A percentile compares a stretch with the other conserved stretches of the same genome.
Conservation (phyloP, 768 basidiomycete species). For the Strobilomyces echinocephalus region DNA sequence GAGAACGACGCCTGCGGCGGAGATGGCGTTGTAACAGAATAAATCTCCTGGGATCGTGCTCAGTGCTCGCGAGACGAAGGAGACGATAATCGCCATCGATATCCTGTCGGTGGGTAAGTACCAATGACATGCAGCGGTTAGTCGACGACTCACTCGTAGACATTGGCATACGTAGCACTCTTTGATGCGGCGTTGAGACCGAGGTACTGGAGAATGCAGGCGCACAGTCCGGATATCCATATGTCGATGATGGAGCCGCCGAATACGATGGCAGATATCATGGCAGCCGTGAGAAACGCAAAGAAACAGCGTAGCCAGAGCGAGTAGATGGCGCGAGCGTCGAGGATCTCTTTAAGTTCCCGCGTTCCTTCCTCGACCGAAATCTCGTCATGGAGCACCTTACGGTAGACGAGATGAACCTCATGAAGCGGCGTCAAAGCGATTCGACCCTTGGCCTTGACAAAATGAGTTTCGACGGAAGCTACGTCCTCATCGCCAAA, state of each 20-base stretch:
- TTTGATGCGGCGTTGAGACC: slow-evolving; percentile 79
- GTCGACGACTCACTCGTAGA: slow-evolving; percentile 72
- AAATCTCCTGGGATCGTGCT: slow-evolving; percentile 68
- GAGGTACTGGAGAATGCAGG: slow-evolving; percentile 69
- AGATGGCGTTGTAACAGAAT: slow-evolving; percentile 89
- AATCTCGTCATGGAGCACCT: slow-evolving; percentile 81
- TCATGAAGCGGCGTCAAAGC: slow-evolving; percentile 78
- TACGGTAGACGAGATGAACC: slow-evolving; percentile 80
- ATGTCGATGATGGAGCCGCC: slow-evolving; percentile 80
- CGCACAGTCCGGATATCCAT: slow-evolving; percentile 70
- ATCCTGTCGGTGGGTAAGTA: slow-evolving; percentile 45
- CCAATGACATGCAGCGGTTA: not conserved
- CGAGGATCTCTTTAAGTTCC: slow-evolving; percentile 59
- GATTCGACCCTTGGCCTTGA: slow-evolving; percentile 75
- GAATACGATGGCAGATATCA: slow-evolving; percentile 80
- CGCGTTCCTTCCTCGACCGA: slow-evolving; percentile 67
- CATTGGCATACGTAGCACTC: slow-evolving; percentile 89
- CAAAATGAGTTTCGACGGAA: slow-evolving; percentile 78
- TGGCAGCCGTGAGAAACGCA: slow-evolving; percentile 71
- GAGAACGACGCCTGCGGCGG: slow-evolving; percentile 85
- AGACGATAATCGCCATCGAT: slow-evolving; percentile 77
- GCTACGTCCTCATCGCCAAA: slow-evolving; percentile 72
- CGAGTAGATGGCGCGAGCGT: slow-evolving; percentile 62
- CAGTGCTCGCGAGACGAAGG: slow-evolving; percentile 74
- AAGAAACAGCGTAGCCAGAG: slow-evolving; percentile 63